Evolutionary conservation across 2,329 filamentous ascomycete genomes (phyloP).

Genomic region (Pseudogymnoascus sp.): DNA sequence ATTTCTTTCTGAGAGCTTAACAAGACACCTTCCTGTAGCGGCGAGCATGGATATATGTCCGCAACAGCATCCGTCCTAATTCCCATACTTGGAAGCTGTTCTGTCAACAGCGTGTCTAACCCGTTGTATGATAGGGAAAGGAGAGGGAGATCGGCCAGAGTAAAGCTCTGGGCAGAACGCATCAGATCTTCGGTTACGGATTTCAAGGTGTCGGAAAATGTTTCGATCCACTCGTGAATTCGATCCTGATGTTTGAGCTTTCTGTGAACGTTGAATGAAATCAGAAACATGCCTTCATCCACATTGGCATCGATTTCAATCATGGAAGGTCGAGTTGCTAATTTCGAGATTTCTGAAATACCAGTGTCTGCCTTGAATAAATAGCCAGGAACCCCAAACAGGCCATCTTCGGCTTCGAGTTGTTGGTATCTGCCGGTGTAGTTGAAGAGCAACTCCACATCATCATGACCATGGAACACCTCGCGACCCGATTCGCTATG

Average conservation of each 20-base stretch:
- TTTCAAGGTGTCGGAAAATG: not conserved
- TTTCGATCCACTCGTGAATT: conserved; percentile 13
- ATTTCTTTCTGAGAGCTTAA: conserved; percentile 9
- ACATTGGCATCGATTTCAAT: conserved; percentile 9
- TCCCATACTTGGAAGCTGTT: conserved; percentile 5
- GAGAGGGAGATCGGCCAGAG: conserved; percentile 40
- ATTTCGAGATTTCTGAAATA: not conserved
- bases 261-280: conserved; percentile 11
- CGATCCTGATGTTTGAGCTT: conserved; percentile 11
- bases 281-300: not conserved
- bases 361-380: not conserved
- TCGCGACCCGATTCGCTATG: not conserved
- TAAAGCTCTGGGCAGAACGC: conserved; percentile 20
- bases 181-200: not conserved
- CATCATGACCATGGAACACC: conserved; percentile 31
- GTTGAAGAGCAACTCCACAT: conserved; percentile 45
- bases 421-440: conserved; percentile 43
- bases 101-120: conserved; percentile 31
- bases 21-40: conserved; percentile 34
- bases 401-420: conserved; percentile 35
- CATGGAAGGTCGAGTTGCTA: not conserved
- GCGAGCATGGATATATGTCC: conserved; percentile 34
- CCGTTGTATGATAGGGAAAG: conserved; percentile 38
- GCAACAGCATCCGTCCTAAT: conserved; percentile 27
- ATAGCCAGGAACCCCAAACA: conserved; percentile 22